A percentile compares a stretch with the other conserved stretches of the same genome.
Evolutionary conservation across 2,329 filamentous ascomycete species (phyloP).

Genomic region (Aspergillus novofumigatus): DNA sequence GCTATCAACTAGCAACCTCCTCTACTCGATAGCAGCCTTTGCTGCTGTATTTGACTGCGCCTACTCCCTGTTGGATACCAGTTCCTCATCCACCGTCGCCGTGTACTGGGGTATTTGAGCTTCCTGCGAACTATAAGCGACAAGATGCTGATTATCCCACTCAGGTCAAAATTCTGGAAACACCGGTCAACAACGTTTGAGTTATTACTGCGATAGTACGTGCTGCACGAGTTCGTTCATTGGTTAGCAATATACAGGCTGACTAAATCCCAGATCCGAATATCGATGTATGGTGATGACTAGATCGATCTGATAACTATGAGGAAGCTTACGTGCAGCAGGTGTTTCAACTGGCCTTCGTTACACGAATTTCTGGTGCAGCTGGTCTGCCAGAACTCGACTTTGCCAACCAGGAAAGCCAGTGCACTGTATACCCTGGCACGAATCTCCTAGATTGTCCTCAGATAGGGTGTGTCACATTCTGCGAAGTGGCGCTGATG

Average conservation of each 20-base stretch:
- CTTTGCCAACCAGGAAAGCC: conserved; percentile 61
- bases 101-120: conserved; percentile 1
- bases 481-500: conserved; percentile 18
- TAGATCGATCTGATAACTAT: conserved; percentile 8
- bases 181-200: conserved; percentile 52
- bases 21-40: not conserved
- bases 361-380: conserved; percentile 53
- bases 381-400: conserved; percentile 53
- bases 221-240: conserved; percentile 3
- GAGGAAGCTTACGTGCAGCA: conserved; percentile 33
- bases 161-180: conserved; percentile 56
- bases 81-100: not conserved
- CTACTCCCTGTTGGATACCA: not conserved
- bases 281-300: not conserved
- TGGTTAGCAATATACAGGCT: not conserved
- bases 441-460: conserved; percentile 59
- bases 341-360: conserved; percentile 63
- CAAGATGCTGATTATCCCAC: not conserved
- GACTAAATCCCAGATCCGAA: not conserved
- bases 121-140: not conserved
- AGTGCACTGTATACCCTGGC: conserved; percentile 56
- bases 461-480: conserved; percentile 53
- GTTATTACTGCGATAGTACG: conserved; percentile 57
- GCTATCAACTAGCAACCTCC: not conserved
- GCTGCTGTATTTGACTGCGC: not conserved